Base-by-base conservation (phyloP, 192 early-diverging fungal species). In the Coemansia sp. region DNA sequence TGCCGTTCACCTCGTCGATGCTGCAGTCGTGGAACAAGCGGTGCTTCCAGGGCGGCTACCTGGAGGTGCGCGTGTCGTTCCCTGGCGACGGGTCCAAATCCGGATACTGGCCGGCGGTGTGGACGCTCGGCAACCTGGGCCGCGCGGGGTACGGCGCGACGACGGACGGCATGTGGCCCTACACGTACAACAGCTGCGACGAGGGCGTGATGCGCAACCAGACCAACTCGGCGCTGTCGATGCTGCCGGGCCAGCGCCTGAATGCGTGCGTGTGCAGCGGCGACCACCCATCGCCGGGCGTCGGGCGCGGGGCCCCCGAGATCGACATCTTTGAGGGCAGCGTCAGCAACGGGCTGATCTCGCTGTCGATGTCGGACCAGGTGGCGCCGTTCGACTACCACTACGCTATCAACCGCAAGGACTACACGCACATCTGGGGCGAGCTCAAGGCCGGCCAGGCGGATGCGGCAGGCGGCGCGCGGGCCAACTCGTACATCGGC, bases 1-100 rank as follows among this genome's bases (percentile, higher is more conserved):
- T 67, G 40, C 64, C 66, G 17, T 83, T 72, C 62, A 78, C 78
- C 7, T 78, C 74, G 25, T 77, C 75, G 5, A 83, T 83, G 81
- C 59, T 81, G 39, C 81, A 83, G 69, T 77, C 71, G 38, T 83
- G 81, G 81, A 83, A 83, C 63, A 81, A 83, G 55, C 62, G 78
- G 32, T 83, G 81, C 67, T 80, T 83, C 64, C 78, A 79, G 58
- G 81, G 81, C 33, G 81, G 80, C 2, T 63, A 80, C 18, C 53
- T 83, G n/a, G 81, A 83, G 62, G 78, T 73, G 6, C 69, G 68
- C 9, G 80, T 81, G 14, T 81, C 78, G 46, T 50, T 83, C 20
- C 81, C 81, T 1, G 75, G 71, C 5, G 66, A 67, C 37, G 72
- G 65, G 5, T 36, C 52, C 15, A 63, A 71, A 25, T 53, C 71